phyloP scores from a whole-genome alignment of 208 protist species.

The Leishmania arabica region DNA sequence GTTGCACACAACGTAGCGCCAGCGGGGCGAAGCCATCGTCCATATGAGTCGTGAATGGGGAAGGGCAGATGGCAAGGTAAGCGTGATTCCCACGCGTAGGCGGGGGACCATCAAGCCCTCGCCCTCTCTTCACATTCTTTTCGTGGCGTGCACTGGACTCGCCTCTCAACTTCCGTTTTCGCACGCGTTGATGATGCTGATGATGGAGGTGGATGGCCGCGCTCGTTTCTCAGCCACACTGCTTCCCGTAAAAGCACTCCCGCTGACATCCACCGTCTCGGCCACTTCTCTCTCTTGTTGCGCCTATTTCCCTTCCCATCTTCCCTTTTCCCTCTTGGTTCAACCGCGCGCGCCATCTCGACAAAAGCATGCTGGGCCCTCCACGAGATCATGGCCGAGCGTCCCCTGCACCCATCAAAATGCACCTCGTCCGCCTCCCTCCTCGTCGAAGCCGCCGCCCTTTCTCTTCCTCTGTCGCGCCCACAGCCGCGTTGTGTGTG shows the following conservation, averaged over 20 bases:
- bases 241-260: not conserved
- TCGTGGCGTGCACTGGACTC: not conserved
- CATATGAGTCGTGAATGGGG: not conserved
- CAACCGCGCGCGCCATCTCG: not conserved
- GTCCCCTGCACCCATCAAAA: not conserved
- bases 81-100: not conserved
- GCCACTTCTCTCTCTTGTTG: not conserved
- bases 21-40: not conserved
- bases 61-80: not conserved
- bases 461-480: not conserved
- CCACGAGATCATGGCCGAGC: not conserved
- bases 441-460: not conserved
- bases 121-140: not conserved
- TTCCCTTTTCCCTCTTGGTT: not conserved
- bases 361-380: not conserved
- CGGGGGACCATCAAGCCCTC: not conserved
- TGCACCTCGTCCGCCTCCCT: not conserved
- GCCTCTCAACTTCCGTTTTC: not conserved
- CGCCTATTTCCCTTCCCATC: not conserved
- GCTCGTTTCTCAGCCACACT: not conserved
- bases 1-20: not conserved
- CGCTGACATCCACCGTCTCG: not conserved
- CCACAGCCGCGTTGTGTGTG: not conserved
- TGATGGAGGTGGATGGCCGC: not conserved
- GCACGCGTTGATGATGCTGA: not conserved